Conservation (phyloP, 2,329 filamentous ascomycete species). For the Nigrospora oryzae region DNA sequence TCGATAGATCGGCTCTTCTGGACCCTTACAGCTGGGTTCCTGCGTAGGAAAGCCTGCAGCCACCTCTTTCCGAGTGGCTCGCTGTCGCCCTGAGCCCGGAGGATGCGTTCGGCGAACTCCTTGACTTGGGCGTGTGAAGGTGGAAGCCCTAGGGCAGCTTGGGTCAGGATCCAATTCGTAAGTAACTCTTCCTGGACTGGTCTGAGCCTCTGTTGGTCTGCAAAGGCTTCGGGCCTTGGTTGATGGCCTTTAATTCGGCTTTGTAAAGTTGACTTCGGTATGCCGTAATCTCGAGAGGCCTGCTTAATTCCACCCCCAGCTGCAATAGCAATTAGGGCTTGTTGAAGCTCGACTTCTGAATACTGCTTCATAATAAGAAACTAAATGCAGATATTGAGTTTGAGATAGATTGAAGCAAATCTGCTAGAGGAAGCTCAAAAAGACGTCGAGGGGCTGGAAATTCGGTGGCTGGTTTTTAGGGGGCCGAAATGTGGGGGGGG, state of each 20-base stretch:
- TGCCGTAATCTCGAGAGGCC: background rate
- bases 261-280: background rate
- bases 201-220: background rate
- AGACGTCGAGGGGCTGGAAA: too few species aligned
- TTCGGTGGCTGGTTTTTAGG: too few species aligned
- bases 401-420: too few species aligned
- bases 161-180: background rate
- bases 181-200: background rate
- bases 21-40: background rate
- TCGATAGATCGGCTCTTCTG: background rate
- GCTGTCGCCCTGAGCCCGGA: background rate
- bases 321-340: too few species aligned
- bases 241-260: background rate
- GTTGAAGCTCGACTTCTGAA: too few species aligned
- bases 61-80: background rate
- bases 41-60: background rate
- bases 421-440: too few species aligned
- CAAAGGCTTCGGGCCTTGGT: background rate
- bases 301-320: background rate
- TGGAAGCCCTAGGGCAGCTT: background rate
- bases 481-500: too few species aligned
- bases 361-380: too few species aligned
- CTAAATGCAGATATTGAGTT: too few species aligned
- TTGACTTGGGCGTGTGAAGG: background rate
- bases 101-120: background rate